phyloP scores from a whole-genome alignment of 805 yeast species.

The Saccharomycopsis guyanensis region DNA sequence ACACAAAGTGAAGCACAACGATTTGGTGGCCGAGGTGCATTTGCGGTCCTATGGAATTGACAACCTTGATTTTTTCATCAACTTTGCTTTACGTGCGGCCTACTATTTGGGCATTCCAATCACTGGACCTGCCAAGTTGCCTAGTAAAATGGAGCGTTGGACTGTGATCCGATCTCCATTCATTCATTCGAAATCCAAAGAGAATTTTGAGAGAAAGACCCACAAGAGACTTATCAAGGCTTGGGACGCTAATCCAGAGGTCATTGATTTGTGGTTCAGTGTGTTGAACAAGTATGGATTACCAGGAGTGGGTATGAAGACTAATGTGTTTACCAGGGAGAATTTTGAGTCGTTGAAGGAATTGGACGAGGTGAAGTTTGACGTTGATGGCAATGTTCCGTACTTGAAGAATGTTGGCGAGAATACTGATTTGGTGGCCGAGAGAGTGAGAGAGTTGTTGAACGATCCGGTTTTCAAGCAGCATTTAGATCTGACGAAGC shows the following conservation, averaged over 20 bases:
- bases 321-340: constrained; percentile 52
- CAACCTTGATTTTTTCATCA: constrained; percentile 67
- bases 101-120: constrained; percentile 85
- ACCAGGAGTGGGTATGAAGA: constrained; percentile 79
- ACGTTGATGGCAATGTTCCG: constrained; percentile 21
- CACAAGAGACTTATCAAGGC: constrained; percentile 65
- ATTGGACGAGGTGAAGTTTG: constrained; percentile 29
- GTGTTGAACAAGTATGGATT: constrained; percentile 69
- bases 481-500: constrained; percentile 4
- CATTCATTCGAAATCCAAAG: constrained; percentile 89
- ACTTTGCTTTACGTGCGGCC: constrained; percentile 85
- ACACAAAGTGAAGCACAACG: constrained; percentile 59
- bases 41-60: constrained; percentile 65
- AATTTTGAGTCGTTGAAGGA: constrained; percentile 34
- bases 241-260: constrained; percentile 81
- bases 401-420: constrained; percentile 19
- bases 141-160: constrained; percentile 76
- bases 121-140: constrained; percentile 60
- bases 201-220: constrained; percentile 86
- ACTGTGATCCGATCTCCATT: constrained; percentile 92
- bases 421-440: constrained; percentile 37
- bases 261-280: constrained; percentile 73
- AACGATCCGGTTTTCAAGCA: constrained; percentile 51
- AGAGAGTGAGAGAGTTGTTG: constrained; percentile 53
- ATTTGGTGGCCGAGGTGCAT: constrained; percentile 69